These are phyloP conservation scores for Symbiotaphrina buchneri DNA, from an alignment of 495 filamentous ascomycete genomes.

Conservation along the genomic window DNA sequence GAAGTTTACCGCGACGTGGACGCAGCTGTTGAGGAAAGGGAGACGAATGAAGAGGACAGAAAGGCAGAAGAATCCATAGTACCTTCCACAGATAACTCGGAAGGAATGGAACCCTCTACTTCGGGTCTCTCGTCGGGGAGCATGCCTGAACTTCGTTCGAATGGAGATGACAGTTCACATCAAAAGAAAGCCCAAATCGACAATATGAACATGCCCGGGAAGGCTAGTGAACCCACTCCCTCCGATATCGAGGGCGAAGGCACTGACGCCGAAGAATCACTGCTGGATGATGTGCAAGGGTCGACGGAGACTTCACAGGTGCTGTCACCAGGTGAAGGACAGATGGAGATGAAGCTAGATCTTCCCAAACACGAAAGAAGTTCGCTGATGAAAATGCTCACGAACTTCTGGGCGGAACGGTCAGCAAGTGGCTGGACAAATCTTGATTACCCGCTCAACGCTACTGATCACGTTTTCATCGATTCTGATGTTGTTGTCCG, in stretches of 20 bases:
- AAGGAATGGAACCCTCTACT: constrained; percentile 10
- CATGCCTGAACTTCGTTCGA: constrained; percentile 5
- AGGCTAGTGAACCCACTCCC: constrained; percentile 25
- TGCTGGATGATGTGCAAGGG: constrained; percentile 42
- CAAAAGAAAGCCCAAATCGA: constrained; percentile 7
- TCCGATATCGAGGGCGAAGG: constrained; percentile 53
- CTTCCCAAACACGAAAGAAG: constrained; percentile 78
- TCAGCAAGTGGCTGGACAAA: constrained; percentile 92
- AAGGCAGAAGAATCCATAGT: too few species aligned
- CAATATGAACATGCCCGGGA: constrained; percentile 25
- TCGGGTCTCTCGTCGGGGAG: constrained; percentile 10
- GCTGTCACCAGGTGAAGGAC: constrained; percentile 29
- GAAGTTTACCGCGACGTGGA: constrained; percentile 85
- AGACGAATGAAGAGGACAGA: constrained; percentile 43
- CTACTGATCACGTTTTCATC: constrained; percentile 82
- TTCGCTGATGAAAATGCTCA: constrained; percentile 82
- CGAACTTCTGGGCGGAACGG: constrained; percentile 94
- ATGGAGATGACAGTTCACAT: neutral
- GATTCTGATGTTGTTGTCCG: constrained; percentile 96
- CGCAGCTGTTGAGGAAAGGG: constrained; percentile 73
- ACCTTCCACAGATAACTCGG: too few species aligned
- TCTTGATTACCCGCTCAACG: constrained; percentile 66
- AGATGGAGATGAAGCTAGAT: constrained; percentile 39
- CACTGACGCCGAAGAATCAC: constrained; percentile 46
- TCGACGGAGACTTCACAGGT: constrained; percentile 40